Conservation (phyloP, 106 monocot genomes). For the Posidonia australis region DNA sequence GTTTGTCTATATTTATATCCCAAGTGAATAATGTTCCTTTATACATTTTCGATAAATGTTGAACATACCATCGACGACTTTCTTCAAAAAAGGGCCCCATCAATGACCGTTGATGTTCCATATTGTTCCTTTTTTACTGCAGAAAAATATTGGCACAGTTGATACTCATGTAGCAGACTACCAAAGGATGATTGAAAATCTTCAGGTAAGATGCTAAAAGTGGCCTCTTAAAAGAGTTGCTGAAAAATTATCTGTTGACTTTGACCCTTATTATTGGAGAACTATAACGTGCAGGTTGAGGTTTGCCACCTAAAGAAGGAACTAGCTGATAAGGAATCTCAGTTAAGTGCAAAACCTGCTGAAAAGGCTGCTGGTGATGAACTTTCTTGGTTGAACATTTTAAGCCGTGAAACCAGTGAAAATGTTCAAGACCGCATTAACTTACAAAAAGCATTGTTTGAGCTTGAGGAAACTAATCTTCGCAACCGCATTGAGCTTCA, state of each 20-base stretch:
- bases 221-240: not conserved
- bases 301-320: slow-evolving; percentile 76
- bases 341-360: slow-evolving; percentile 51
- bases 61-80: too few relatives aligned
- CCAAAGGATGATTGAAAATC: slow-evolving; percentile 86
- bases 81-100: too few relatives aligned
- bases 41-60: too few relatives aligned
- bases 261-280: not conserved
- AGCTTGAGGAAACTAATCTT: slow-evolving; percentile 90
- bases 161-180: slow-evolving; percentile 94
- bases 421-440: slow-evolving; percentile 99
- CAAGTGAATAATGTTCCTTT: too few relatives aligned
- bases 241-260: not conserved
- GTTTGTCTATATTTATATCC: too few relatives aligned
- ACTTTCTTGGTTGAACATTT: slow-evolving; percentile 81
- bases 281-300: slow-evolving; percentile 50
- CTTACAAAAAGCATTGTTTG: slow-evolving; percentile 90
- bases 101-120: not conserved
- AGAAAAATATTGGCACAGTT: slow-evolving; percentile 95
- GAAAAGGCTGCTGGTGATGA: slow-evolving; percentile 71
- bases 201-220: slow-evolving; percentile 44
- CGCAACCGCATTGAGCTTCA: slow-evolving; percentile 85
- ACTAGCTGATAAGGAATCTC: slow-evolving; percentile 84
- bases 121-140: slow-evolving; percentile 9
- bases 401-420: slow-evolving; percentile 88